A percentile compares a stretch with the other conserved stretches of the same genome.
These are phyloP conservation scores for Apiosordaria backusii DNA, from an alignment of 495 filamentous ascomycete species.

Conservation along the genomic window DNA sequence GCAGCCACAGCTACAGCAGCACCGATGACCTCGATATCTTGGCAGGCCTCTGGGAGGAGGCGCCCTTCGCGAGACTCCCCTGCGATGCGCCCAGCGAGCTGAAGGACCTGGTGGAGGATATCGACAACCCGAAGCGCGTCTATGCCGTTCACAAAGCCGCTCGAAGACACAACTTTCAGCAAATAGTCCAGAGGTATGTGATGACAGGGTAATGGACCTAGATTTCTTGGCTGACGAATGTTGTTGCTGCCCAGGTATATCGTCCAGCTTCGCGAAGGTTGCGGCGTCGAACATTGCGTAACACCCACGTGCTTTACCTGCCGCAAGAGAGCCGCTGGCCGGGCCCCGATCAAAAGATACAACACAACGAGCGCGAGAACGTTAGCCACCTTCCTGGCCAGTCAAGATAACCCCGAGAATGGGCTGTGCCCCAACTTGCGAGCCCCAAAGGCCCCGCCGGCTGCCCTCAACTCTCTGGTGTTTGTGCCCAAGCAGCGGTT, in stretches of 20 bases:
- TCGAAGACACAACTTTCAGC: slow-evolving; percentile 51
- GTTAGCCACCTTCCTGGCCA: slow-evolving; percentile 73
- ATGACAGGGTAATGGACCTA: neutral
- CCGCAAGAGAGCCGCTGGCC: slow-evolving; percentile 59
- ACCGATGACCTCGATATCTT: slow-evolving; percentile 36
- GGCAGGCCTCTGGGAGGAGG: slow-evolving; percentile 50
- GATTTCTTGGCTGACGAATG: slow-evolving; percentile 17
- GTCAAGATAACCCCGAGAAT: slow-evolving; percentile 69
- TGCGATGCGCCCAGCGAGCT: slow-evolving; percentile 51
- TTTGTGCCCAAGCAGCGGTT: slow-evolving; percentile 32
- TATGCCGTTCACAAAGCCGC: slow-evolving; percentile 51
- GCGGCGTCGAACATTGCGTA: slow-evolving; percentile 62
- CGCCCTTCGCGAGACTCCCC: slow-evolving; percentile 49
- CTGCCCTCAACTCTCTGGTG: slow-evolving; percentile 36
- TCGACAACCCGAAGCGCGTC: slow-evolving; percentile 51
- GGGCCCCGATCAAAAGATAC: slow-evolving; percentile 69
- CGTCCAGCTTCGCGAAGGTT: slow-evolving; percentile 79
- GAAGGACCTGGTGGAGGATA: slow-evolving; percentile 45
- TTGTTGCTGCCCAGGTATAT: slow-evolving; percentile 61
- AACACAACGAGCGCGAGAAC: slow-evolving; percentile 68
- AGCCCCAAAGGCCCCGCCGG: slow-evolving; percentile 36
- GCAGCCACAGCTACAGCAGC: slow-evolving; percentile 11
- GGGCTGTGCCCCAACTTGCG: slow-evolving; percentile 63
- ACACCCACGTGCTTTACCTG: slow-evolving; percentile 79
- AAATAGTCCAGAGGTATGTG: slow-evolving; percentile 52